Conservation (phyloP, 2,329 filamentous ascomycete genomes). For the Scedosporium aurantiacum region DNA sequence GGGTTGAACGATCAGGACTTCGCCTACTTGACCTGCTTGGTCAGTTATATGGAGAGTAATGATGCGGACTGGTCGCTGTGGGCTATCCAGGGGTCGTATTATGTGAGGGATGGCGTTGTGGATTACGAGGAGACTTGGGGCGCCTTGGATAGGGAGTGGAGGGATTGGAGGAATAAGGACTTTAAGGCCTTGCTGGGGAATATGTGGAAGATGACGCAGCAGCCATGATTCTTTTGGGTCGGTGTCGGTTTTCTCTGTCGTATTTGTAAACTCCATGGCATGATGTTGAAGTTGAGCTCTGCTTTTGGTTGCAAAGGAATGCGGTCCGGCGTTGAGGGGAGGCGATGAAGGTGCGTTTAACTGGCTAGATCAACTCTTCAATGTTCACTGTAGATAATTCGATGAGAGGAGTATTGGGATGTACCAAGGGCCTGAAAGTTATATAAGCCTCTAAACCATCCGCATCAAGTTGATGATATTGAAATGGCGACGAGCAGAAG, state of each 20-base stretch:
- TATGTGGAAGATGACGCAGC: slow-evolving; percentile 27
- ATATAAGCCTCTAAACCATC: too few relatives aligned
- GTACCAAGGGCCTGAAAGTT: too few relatives aligned
- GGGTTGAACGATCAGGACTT: slow-evolving; percentile 32
- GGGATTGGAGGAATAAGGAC: slow-evolving; percentile 23
- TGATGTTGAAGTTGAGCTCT: too few relatives aligned
- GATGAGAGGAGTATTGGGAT: too few relatives aligned
- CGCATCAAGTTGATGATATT: too few relatives aligned
- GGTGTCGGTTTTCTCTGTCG: background rate
- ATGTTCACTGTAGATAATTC: too few relatives aligned
- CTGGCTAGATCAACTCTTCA: background rate
- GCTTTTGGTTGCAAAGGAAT: too few relatives aligned
- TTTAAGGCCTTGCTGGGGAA: slow-evolving; percentile 24
- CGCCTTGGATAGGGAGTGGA: slow-evolving; percentile 31
- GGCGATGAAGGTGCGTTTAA: too few relatives aligned
- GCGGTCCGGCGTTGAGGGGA: background rate
- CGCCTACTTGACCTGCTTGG: slow-evolving; percentile 39
- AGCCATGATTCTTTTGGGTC: slow-evolving; percentile 14
- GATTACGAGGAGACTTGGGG: slow-evolving; percentile 45
- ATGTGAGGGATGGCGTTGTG: slow-evolving; percentile 36
- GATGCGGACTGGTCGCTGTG: slow-evolving; percentile 50
- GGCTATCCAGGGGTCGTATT: slow-evolving; percentile 48
- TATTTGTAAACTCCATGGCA: background rate
- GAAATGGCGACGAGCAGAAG: too few relatives aligned
- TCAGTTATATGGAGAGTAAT: slow-evolving; percentile 40